These are phyloP conservation scores for Rhodotorula sp. DNA, from an alignment of 1,284 basidiomycete genomes.

Conservation along the genomic window DNA sequence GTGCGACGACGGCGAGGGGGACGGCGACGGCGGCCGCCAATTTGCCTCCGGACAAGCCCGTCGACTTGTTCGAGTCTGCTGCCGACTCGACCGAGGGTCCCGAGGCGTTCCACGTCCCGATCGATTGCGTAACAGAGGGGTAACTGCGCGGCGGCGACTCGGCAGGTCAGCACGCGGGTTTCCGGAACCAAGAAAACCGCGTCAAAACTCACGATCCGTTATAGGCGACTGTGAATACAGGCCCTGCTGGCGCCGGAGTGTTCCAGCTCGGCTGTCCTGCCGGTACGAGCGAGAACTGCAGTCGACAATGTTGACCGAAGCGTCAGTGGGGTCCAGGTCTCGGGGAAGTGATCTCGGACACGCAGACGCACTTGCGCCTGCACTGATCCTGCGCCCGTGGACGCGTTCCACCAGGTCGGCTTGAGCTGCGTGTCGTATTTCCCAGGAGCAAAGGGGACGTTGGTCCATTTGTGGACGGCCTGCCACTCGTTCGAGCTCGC, in stretches of 20 bases:
- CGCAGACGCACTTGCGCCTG: constrained; percentile 28
- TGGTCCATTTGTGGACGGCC: constrained; percentile 35
- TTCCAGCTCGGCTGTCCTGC: constrained; percentile 37
- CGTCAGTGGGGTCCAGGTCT: too few relatives aligned
- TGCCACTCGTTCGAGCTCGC: constrained; percentile 7
- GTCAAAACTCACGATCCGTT: constrained; percentile 39
- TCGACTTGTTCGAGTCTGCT: constrained; percentile 6
- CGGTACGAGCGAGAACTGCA: constrained; percentile 30
- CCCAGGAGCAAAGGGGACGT: constrained; percentile 18
- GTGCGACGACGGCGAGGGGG: constrained; percentile 26
- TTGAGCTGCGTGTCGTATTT: constrained; percentile 30
- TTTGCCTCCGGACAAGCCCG: constrained; percentile 21
- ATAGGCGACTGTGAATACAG: constrained; percentile 36
- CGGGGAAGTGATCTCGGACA: too few relatives aligned
- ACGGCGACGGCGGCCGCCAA: constrained; percentile 36
- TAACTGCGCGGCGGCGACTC: constrained; percentile 16
- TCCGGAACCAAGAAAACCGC: too few relatives aligned
- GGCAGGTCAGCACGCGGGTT: background rate
- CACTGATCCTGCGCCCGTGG: constrained; percentile 32
- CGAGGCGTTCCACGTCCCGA: constrained; percentile 9
- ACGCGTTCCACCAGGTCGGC: constrained; percentile 40
- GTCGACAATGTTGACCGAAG: too few relatives aligned
- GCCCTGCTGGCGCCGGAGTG: constrained; percentile 32
- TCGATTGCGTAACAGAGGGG: constrained; percentile 28
- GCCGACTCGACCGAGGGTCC: constrained; percentile 38